A percentile compares a stretch with the other conserved stretches of the same genome.
Conservation (phyloP, 2,329 filamentous ascomycete species). For the Ceratocystis harringtonii region DNA sequence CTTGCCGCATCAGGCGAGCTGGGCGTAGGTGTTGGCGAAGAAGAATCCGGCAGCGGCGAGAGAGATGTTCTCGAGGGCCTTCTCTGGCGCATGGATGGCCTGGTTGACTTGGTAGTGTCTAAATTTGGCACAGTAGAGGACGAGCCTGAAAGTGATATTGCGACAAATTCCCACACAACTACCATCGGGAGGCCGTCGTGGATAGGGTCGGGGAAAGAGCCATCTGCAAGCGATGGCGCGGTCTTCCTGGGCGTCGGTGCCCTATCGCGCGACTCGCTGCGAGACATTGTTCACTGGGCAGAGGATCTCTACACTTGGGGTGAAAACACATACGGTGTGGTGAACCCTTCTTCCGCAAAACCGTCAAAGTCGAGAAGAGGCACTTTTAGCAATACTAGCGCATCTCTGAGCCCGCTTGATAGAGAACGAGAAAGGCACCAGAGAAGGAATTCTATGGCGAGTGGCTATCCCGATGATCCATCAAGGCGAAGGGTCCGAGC, state of each 20-base stretch:
- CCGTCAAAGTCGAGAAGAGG: slow-evolving; percentile 11
- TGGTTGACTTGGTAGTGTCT: slow-evolving; percentile 77
- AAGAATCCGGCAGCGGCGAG: slow-evolving; percentile 87
- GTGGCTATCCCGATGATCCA: not conserved
- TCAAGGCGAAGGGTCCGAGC: slow-evolving; percentile 13
- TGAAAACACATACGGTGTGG: slow-evolving; percentile 68
- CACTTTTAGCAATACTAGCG: slow-evolving; percentile 7
- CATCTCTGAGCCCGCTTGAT: not conserved
- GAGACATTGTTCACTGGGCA: slow-evolving; percentile 69
- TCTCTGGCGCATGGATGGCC: slow-evolving; percentile 59
- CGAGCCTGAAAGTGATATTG: slow-evolving; percentile 20
- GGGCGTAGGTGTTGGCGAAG: slow-evolving; percentile 86
- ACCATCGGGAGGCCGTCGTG: slow-evolving; percentile 32
- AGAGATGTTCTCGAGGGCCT: slow-evolving; percentile 87
- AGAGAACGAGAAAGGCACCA: slow-evolving; percentile 2
- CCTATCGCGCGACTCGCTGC: slow-evolving; percentile 54
- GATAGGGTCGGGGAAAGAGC: slow-evolving; percentile 57
- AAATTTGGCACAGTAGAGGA: slow-evolving; percentile 51
- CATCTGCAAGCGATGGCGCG: slow-evolving; percentile 61
- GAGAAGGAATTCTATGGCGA: not conserved
- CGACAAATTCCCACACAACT: slow-evolving; percentile 16
- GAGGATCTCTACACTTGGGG: slow-evolving; percentile 77
- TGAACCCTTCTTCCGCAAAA: slow-evolving; percentile 31
- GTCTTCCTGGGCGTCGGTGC: slow-evolving; percentile 72
- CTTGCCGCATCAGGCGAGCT: slow-evolving; percentile 81